A percentile compares a stretch with the other conserved stretches of the same genome.
phyloP scores from a whole-genome alignment of 1,139 yeast genomes.

The Meyerozyma sp. region DNA sequence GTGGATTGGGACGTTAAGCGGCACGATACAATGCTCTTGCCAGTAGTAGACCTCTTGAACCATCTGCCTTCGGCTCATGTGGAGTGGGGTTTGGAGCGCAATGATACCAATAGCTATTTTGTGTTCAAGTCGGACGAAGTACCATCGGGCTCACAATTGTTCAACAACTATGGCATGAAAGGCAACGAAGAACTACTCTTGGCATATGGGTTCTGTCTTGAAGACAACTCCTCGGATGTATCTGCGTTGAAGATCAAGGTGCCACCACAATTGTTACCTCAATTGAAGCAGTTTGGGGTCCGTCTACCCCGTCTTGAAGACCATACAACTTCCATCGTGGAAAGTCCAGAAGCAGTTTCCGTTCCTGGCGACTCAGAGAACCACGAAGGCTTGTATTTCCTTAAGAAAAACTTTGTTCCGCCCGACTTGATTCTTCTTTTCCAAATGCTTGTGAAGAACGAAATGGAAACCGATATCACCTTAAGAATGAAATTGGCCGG shows the following conservation, averaged over 20 bases:
- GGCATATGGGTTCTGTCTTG: conserved; percentile 67
- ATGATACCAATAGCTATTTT: conserved; percentile 14
- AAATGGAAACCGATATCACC: conserved; percentile 36
- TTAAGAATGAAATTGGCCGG: conserved; percentile 58
- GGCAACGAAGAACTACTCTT: conserved; percentile 71
- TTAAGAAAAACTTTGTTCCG: conserved; percentile 37
- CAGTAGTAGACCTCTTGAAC: conserved; percentile 73
- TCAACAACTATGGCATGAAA: conserved; percentile 81
- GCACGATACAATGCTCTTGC: conserved; percentile 66
- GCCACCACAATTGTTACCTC: conserved; percentile 29
- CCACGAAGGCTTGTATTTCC: conserved; percentile 40
- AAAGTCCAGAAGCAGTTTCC: conserved; percentile 6
- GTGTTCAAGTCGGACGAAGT: conserved; percentile 24
- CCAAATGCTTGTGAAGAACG: conserved; percentile 42
- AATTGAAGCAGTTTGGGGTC: conserved; percentile 34
- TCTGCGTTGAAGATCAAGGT: conserved; percentile 53
- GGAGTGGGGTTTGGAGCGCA: conserved; percentile 46
- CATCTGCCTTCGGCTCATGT: conserved; percentile 63
- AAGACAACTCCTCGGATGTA: conserved; percentile 56
- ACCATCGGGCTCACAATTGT: conserved; percentile 44
- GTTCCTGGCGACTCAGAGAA: conserved; percentile 8
- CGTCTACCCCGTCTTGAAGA: conserved; percentile 42
- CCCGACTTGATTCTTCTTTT: conserved; percentile 45
- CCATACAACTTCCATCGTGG: conserved; percentile 39
- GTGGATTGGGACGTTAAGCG: conserved; percentile 16